Evolutionary conservation across 768 basidiomycete genomes (phyloP), one percentile per base, ranked within the genome.

Genomic region (Cubamyces lactineus): DNA sequence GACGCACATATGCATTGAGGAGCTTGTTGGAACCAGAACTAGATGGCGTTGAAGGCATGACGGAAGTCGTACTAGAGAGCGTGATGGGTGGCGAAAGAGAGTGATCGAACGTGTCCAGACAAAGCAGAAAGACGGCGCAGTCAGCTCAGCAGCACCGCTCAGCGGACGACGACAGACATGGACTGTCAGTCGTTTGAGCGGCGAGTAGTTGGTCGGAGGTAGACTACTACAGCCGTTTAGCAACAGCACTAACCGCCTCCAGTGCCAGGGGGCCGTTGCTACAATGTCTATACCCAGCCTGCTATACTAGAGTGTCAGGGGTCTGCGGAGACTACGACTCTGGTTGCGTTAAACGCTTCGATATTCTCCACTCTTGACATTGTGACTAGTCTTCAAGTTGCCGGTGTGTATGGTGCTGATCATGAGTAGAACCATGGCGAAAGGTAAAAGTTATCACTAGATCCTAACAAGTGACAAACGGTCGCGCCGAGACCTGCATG

Each of bases 1-100:
- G 34, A 69, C 71, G 53, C 38, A 72, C 71, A 54, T 70, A 72
- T 57, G 69, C 69, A 63, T 67, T 67, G 52, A 72, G 70, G 15
- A 70, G 65, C 62, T 71, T 72, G 67, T 72, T 69, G 13, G 70
- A 63, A 41, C 62, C 53, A 6, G 66, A 56, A 57, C 63, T 47
- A 16, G 63, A 63, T 43, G 68, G 60, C 26, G 46, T 53, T 48
- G 52, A 26, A 46, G 62, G 53, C 62, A 63, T 63, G 62, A 46
- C 52, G 62, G 11, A 55, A 23, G 57, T 59, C 57, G 57, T 59
- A 51, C 57, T 62, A 62, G 61, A n/a, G 61, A 62, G 46, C 61
- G 61, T 62, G 53, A 50, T 58, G 43, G 42, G 17, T 41, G 41
- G 23, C 46, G 60, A 61, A 57, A 59, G 52, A 39, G 58, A 59